phyloP scores from a whole-genome alignment of 371 early-diverging fungal species.

The Massospora cicadina region DNA sequence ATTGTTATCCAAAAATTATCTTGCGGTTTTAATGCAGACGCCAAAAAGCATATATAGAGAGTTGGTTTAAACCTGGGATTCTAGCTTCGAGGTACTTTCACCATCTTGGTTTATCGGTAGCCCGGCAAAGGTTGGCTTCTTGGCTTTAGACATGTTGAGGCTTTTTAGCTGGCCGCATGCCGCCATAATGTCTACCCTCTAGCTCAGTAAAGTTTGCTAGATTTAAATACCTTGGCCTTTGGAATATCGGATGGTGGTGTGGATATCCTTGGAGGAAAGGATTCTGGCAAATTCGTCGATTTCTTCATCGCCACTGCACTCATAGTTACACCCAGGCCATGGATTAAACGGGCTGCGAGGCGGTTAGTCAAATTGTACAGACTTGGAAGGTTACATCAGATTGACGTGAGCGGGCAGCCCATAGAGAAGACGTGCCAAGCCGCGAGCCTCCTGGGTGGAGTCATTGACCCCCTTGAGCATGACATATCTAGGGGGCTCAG shows the following conservation, averaged over 20 bases:
- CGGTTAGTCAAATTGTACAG: neutral
- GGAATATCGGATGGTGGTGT: slow-evolving; percentile 32
- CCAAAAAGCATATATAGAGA: no score
- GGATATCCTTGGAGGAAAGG: slow-evolving; percentile 24
- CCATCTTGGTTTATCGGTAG: no score
- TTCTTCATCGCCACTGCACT: slow-evolving; percentile 26
- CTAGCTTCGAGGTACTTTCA: no score
- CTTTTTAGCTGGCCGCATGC: slow-evolving; percentile 51
- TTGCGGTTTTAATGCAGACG: no score
- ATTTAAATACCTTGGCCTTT: slow-evolving; percentile 28
- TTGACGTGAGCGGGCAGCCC: slow-evolving; percentile 65
- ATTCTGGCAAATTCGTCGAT: slow-evolving; percentile 29
- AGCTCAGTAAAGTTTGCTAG: slow-evolving; percentile 6
- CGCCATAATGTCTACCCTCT: slow-evolving; percentile 40
- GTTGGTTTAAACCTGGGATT: no score
- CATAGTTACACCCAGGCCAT: slow-evolving; percentile 52
- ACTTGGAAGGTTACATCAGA: slow-evolving; percentile 35
- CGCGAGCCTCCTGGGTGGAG: slow-evolving; percentile 38
- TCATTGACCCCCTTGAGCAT: slow-evolving; percentile 75
- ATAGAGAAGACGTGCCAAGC: slow-evolving; percentile 35
- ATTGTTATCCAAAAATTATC: no score
- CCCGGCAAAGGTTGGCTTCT: no score
- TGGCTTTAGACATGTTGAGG: neutral
- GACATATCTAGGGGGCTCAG: slow-evolving; percentile 35
- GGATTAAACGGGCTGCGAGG: slow-evolving; percentile 46